These are phyloP conservation scores for Saccharomycopsis crataegensis DNA, from an alignment of 1,139 yeast species.

Conservation along the genomic window DNA sequence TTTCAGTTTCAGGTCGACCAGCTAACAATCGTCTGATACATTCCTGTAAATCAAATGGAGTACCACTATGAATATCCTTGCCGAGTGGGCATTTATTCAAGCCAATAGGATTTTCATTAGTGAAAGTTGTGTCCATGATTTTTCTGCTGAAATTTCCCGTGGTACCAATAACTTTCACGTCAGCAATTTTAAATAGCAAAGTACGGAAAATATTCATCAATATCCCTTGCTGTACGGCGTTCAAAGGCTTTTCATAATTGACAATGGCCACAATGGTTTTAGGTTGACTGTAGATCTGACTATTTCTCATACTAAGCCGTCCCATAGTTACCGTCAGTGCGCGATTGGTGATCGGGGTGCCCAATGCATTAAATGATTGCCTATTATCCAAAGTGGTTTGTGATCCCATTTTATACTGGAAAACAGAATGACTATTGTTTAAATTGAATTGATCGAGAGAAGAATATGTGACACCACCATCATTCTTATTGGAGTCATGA, in stretches of 20 bases:
- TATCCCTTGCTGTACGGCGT: constrained; percentile 1
- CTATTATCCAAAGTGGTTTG: constrained; percentile 6
- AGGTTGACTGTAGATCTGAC: constrained; percentile 4
- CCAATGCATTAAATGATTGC: no score
- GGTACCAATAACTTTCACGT: constrained; percentile 7
- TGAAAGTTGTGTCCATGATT: background rate
- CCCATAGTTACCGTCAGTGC: background rate
- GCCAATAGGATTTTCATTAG: background rate
- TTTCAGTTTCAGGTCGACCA: background rate
- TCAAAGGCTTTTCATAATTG: constrained; percentile 3
- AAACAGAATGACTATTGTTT: background rate
- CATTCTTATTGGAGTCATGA: no score
- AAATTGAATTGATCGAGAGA: background rate
- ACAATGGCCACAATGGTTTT: constrained; percentile 8
- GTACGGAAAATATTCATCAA: constrained; percentile 12
- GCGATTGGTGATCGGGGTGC: background rate
- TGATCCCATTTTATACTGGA: constrained; percentile 9
- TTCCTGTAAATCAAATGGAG: background rate
- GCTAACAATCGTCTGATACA: background rate
- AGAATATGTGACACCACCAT: no score
- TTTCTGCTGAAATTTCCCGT: constrained; percentile 2
- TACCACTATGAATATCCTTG: background rate
- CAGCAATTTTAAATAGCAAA: constrained; percentile 9
- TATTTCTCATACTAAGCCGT: constrained; percentile 3
- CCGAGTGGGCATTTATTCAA: background rate